Base-by-base conservation (phyloP, 2,329 filamentous ascomycete species). In the Ophiostoma tasmaniense region DNA sequence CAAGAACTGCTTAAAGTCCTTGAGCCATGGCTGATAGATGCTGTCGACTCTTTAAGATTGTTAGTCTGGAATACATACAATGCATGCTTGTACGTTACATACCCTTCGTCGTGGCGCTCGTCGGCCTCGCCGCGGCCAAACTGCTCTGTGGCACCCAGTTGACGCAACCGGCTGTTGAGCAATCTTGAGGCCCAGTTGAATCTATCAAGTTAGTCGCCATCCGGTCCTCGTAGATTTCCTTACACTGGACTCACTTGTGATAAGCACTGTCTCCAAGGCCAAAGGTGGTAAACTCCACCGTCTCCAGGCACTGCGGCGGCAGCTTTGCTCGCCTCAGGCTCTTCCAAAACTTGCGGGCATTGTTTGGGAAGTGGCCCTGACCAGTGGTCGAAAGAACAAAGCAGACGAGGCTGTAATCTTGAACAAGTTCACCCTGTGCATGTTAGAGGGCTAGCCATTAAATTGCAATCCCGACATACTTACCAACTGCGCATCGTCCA, bases 251-350 rank as follows among this genome's bases (percentile, higher is more conserved):
- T 33, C 13, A 95, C 89, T 96, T 94, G 69, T 90, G 85, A 82
- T 99, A 99, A 1, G 93, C 96, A 75, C 91, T 97, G 78, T 99
- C 95, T 0, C 95, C 95, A 0, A 98, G 84, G 0, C 95, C 95
- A 81, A 98, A 97, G 0, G 89, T 90, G 2, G 91, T 89, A 78
- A 96, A 98, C 1, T 81, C 84, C 71, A 96, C 80, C 42, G 84
- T 83, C 50, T 81, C 76, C 52, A 99, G 81, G 74, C 89, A 93
- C 20, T 85, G 86, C 2, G 88, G 83, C 14, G 89, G 86, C 35
- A 99, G 84, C 73, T 87, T 91, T 77, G 90, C 93, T 73, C 92
- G 85, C 22, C 96, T 82, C 50, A 99, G 82, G 70, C 87, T 90
- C 76, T 87, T 92, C 95, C 95, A 99, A 76, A 99, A 93, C 1